Percentiles rank a stretch among this genome's conserved stretches.
Conservation (phyloP, 352 stramenopile genomes). For the Phytophthora europaea region DNA sequence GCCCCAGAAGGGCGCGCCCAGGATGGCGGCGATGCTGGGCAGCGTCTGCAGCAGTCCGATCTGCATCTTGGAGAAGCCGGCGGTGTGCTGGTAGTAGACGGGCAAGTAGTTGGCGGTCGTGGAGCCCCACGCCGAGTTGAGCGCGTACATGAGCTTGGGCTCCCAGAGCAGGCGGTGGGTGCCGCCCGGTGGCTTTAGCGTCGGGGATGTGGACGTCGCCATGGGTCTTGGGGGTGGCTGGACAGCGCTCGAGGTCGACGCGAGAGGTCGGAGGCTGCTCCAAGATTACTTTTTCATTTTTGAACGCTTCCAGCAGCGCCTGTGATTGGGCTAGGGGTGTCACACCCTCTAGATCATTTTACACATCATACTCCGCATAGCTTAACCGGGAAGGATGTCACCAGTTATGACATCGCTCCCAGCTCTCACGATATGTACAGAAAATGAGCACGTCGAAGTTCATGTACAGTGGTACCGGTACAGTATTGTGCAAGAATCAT, state of each 20-base stretch:
- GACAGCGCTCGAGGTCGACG: neutral
- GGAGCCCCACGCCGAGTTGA: constrained; percentile 64
- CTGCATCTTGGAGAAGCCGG: constrained; percentile 73
- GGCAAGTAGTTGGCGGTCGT: constrained; percentile 77
- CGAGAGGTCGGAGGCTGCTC: neutral
- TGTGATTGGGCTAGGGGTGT: constrained; percentile 27
- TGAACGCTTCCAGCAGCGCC: constrained; percentile 21
- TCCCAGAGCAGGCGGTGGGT: constrained; percentile 43
- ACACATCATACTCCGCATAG: neutral
- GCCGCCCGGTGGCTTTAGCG: neutral
- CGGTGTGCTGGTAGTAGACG: constrained; percentile 73
- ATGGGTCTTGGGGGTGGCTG: neutral
- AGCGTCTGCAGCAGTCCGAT: constrained; percentile 77
- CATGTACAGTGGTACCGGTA: too few relatives aligned
- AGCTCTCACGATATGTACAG: neutral
- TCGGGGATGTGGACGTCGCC: neutral
- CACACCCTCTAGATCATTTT: constrained; percentile 1
- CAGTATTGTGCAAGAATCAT: too few relatives aligned
- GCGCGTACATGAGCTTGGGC: constrained; percentile 76
- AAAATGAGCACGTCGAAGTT: neutral
- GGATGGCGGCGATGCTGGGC: constrained; percentile 62
- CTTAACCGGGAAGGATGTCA: constrained; percentile 34
- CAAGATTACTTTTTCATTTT: neutral
- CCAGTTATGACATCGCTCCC: constrained; percentile 18
- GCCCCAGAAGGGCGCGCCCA: constrained; percentile 74